Conservation (phyloP, 768 basidiomycete genomes). For the Russula abietina region DNA sequence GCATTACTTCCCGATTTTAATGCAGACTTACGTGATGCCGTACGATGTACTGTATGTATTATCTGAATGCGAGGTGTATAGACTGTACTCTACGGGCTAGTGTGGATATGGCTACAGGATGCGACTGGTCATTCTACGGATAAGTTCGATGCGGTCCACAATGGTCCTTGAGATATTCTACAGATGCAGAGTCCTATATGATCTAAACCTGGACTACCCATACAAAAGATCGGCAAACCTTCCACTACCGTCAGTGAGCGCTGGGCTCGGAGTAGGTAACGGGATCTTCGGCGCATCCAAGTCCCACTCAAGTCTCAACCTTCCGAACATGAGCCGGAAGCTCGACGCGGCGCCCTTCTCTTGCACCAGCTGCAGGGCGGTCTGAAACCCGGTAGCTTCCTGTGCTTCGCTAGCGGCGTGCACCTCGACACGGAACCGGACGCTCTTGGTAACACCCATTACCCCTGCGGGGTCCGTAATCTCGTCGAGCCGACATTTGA, state of each 20-base stretch:
- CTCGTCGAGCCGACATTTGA: constrained; percentile 77
- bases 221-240: constrained; percentile 35
- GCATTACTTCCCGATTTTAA: not conserved
- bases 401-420: constrained; percentile 39
- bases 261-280: constrained; percentile 29
- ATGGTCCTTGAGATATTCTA: constrained; percentile 7
- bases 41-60: constrained; percentile 12
- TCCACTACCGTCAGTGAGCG: constrained; percentile 28
- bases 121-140: constrained; percentile 25
- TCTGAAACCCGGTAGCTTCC: constrained; percentile 43
- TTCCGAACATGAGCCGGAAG: constrained; percentile 68
- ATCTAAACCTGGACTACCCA: constrained; percentile 16
- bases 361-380: constrained; percentile 61
- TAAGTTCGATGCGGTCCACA: not conserved
- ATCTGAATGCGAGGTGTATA: constrained; percentile 8
- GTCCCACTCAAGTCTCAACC: constrained; percentile 66
- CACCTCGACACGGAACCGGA: constrained; percentile 81
- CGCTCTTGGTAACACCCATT: constrained; percentile 55
- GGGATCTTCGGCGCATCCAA: constrained; percentile 39
- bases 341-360: constrained; percentile 84
- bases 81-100: constrained; percentile 11
- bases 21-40: not conserved
- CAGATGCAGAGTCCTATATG: not conserved
- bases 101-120: constrained; percentile 21
- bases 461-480: constrained; percentile 49